Evolutionary conservation across 148 eudicot genomes (phyloP).

Genomic region (Fagopyrum homotropicum): DNA sequence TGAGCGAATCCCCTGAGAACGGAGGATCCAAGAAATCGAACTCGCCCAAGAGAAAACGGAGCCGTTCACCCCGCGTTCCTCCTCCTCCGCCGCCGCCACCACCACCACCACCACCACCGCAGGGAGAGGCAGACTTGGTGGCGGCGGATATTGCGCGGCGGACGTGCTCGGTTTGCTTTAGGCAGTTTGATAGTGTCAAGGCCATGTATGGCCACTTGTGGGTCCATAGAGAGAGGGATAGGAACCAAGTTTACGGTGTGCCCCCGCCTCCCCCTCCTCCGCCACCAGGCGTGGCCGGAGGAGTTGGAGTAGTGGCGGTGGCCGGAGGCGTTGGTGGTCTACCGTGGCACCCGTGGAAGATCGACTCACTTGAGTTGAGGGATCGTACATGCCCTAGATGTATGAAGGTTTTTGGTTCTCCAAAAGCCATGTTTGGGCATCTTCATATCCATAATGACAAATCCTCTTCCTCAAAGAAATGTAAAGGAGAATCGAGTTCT

Average conservation of each 20-base stretch:
- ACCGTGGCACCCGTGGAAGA: not conserved
- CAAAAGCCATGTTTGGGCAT: constrained; percentile 7
- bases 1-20: not conserved
- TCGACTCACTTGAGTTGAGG: not conserved
- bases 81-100: not conserved
- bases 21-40: too few relatives aligned
- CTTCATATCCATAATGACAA: not conserved
- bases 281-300: not conserved
- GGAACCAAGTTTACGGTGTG: not conserved
- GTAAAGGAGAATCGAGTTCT: too few relatives aligned
- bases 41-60: not conserved
- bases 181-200: not conserved
- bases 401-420: not conserved
- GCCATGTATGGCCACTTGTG: constrained; percentile 1
- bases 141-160: not conserved
- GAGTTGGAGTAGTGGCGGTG: not conserved
- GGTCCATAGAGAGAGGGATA: not conserved
- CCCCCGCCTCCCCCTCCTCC: not conserved
- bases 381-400: not conserved
- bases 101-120: not conserved
- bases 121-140: not conserved
- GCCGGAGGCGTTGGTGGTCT: not conserved
- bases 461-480: too few relatives aligned
- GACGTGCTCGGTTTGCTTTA: not conserved
- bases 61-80: not conserved